Base-by-base conservation (phyloP, 495 filamentous ascomycete species). In the Talaromyces adpressus region DNA sequence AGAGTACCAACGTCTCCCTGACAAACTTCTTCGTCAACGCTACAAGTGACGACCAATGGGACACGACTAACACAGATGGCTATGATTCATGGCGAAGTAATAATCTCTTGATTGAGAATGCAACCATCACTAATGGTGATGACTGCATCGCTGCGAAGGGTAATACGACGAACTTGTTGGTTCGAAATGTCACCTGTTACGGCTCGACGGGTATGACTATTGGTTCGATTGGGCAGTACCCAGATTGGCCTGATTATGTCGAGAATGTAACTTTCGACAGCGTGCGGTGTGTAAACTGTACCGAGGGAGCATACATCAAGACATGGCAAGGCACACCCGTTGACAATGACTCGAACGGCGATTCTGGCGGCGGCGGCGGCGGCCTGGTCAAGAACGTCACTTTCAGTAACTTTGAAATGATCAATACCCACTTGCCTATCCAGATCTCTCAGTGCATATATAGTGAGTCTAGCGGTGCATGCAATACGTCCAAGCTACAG, bases 371-470 rank as follows among this genome's bases (percentile, higher is more conserved):
- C 9, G 69, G 69, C 3, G 69, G 69, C 20, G 67, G 67, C 45
- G 77, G 82, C 25, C 67, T 72, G 61, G 73, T 84, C 20, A 72
- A 75, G 59, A 82, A 84, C 65, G 71, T 85, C n/a, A 79, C 77
- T 3, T 83, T 83, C 66, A 67, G 71, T 56, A 79, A 84, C 71
- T 78, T 84, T 45, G 61, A 68, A 39, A 53, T 81, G 60, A 70
- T 71, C 39, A 76, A 83, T 45, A 79, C 79, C 68, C 77, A 79
- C 74, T 81, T 75, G 45, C 84, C 83, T 16, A 83, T 86, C 65
- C 83, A 85, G 66, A 78, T 87, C 25, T 82, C 81, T 12, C 72
- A 77, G 16, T 87, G 84, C 67, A 85, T 85, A 68, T 87, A 86
- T 71, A 79, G 73, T 23, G 69, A 66, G 60, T 61, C 67, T 23